Evolutionary conservation across 2,329 filamentous ascomycete genomes (phyloP).

Genomic region (Apiospora sp.): DNA sequence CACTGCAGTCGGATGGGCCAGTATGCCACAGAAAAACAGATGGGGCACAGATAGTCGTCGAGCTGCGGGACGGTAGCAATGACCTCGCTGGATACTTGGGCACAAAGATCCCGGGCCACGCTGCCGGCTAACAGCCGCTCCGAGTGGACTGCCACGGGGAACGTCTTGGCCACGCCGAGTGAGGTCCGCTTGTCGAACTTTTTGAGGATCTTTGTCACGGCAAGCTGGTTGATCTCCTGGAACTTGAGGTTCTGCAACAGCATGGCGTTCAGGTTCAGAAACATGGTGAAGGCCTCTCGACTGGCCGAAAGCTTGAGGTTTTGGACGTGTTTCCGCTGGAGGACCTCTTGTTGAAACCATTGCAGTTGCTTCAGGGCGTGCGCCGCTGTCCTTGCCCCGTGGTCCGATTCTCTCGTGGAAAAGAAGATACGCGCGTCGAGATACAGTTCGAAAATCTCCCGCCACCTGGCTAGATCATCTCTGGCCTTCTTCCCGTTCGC

Average conservation of each 20-base stretch:
- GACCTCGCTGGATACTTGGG: conserved; percentile 75
- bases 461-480: conserved; percentile 77
- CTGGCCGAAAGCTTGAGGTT: conserved; percentile 74
- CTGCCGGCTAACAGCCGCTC: conserved; percentile 69
- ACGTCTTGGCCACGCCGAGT: conserved; percentile 70
- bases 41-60: conserved; percentile 84
- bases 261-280: conserved; percentile 75
- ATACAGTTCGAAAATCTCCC: conserved; percentile 83
- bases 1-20: conserved; percentile 81
- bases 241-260: conserved; percentile 85
- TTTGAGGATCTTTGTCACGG: conserved; percentile 85
- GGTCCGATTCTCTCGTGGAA: conserved; percentile 75
- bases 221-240: conserved; percentile 82
- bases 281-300: conserved; percentile 68
- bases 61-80: conserved; percentile 79
- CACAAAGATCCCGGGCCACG: conserved; percentile 79
- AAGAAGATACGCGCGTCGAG: conserved; percentile 84
- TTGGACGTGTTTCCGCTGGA: conserved; percentile 63
- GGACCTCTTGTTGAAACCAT: conserved; percentile 75
- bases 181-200: conserved; percentile 91
- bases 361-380: conserved; percentile 73
- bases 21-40: conserved; percentile 82
- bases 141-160: conserved; percentile 66
- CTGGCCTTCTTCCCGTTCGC: conserved; percentile 65
- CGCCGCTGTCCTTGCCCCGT: conserved; percentile 70